Conservation (phyloP, 345 rosid species). For the Xanthoceras sorbifolium region DNA sequence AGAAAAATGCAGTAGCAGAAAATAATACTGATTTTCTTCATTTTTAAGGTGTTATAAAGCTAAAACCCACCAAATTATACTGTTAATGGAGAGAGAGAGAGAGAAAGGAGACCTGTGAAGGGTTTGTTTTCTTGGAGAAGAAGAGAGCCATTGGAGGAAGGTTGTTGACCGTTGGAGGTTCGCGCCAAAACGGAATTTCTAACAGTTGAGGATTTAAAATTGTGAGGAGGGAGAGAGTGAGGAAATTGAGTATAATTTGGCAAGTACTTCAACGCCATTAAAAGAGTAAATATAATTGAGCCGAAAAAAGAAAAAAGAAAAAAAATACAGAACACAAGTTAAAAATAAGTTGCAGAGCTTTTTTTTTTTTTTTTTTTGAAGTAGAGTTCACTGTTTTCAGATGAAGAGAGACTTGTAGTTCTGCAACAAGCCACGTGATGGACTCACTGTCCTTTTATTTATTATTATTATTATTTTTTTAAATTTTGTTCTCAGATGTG, state of each 20-base stretch:
- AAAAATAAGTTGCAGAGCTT: neutral
- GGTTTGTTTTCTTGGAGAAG: constrained; percentile 30
- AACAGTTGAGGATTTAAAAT: constrained; percentile 27
- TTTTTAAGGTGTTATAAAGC: neutral
- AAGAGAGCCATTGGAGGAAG: constrained; percentile 42
- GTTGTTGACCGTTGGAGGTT: constrained; percentile 26
- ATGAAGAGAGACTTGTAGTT: neutral
- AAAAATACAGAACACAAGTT: neutral
- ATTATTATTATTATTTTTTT: neutral
- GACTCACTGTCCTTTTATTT: neutral
- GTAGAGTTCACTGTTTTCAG: no score
- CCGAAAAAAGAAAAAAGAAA: constrained; percentile 4
- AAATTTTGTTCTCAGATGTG: no score
- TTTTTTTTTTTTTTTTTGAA: no score
- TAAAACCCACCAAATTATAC: no score
- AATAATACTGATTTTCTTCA: neutral
- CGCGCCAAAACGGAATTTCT: constrained; percentile 49
- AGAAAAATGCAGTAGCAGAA: neutral
- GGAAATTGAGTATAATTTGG: constrained; percentile 17
- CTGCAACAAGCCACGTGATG: constrained; percentile 31
- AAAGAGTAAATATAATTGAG: no score
- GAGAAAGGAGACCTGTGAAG: constrained; percentile 44
- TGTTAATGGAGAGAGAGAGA: constrained; percentile 14
- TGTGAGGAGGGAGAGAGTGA: constrained; percentile 21
- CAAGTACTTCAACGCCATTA: constrained; percentile 29